phyloP scores from a whole-genome alignment of 2,329 filamentous ascomycete genomes.

The Rutstroemia sp. region DNA sequence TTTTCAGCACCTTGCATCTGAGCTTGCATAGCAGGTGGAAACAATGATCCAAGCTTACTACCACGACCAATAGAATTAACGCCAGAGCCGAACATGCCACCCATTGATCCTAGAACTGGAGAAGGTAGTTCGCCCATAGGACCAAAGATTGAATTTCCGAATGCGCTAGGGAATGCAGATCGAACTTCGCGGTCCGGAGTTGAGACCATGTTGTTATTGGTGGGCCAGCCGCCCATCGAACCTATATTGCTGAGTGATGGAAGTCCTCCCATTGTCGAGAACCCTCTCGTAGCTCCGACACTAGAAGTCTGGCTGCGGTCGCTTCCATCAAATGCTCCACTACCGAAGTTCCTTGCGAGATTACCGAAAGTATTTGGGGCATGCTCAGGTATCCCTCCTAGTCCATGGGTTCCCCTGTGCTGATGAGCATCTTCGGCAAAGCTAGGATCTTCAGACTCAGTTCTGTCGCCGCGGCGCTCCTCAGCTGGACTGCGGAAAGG shows the following conservation, averaged over 20 bases:
- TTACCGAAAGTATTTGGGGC: constrained; percentile 45
- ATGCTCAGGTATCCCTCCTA: constrained; percentile 46
- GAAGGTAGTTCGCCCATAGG: constrained; percentile 73
- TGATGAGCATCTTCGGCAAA: constrained; percentile 25
- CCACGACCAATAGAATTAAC: constrained; percentile 58
- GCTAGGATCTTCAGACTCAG: constrained; percentile 42
- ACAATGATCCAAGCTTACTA: constrained; percentile 80
- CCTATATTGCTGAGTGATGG: constrained; percentile 44
- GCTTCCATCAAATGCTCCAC: constrained; percentile 50
- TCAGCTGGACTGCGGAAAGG: constrained; percentile 88
- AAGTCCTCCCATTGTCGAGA: constrained; percentile 53
- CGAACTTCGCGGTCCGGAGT: constrained; percentile 59
- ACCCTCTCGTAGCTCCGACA: constrained; percentile 65
- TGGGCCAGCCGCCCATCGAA: constrained; percentile 37
- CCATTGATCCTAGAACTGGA: constrained; percentile 50
- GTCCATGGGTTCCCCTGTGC: constrained; percentile 43
- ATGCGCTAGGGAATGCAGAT: constrained; percentile 47
- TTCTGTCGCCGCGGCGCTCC: constrained; percentile 38
- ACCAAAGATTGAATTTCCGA: constrained; percentile 76
- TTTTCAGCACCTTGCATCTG: constrained; percentile 75
- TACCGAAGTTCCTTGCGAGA: constrained; percentile 43
- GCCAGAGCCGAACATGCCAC: constrained; percentile 61
- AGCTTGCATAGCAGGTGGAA: constrained; percentile 83
- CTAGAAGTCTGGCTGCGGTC: constrained; percentile 93
- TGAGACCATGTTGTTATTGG: constrained; percentile 55